These are phyloP conservation scores for Kuraishia hungarica DNA, from an alignment of 805 yeast genomes.

Conservation along the genomic window DNA sequence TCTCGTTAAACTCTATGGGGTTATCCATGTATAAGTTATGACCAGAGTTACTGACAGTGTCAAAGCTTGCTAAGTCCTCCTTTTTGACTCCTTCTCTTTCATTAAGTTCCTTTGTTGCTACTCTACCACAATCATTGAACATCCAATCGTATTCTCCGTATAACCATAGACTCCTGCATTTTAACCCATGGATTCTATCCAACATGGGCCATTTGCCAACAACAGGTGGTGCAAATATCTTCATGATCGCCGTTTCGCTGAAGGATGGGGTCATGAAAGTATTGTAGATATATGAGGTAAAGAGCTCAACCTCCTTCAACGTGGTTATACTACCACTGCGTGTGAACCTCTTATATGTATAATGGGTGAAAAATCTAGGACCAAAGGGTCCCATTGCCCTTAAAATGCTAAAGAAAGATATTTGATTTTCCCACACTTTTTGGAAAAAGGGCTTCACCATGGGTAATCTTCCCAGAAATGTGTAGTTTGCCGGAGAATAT, in stretches of 20 bases:
- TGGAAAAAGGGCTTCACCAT: conserved; percentile 23
- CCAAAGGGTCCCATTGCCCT: conserved; percentile 33
- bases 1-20: conserved; percentile 39
- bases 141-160: conserved; percentile 75
- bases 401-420: conserved; percentile 39
- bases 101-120: conserved; percentile 23
- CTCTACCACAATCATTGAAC: conserved; percentile 54
- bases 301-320: conserved; percentile 8
- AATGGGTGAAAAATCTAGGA: conserved; percentile 16
- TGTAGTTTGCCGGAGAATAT: conserved; percentile 33
- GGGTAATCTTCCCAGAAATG: conserved; percentile 40
- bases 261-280: conserved; percentile 20
- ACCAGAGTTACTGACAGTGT: conserved; percentile 49
- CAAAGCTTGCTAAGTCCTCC: conserved; percentile 22
- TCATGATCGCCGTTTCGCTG: conserved; percentile 30
- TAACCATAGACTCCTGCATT: conserved; percentile 31
- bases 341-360: conserved; percentile 20
- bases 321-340: conserved; percentile 14
- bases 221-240: conserved; percentile 46
- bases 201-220: conserved; percentile 58
- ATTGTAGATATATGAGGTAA: conserved; percentile 24
- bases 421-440: conserved; percentile 31
- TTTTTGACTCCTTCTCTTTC: conserved; percentile 1
- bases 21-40: conserved; percentile 76
- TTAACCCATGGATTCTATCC: conserved; percentile 39